These are phyloP conservation scores for Entophlyctis helioformis DNA, from an alignment of 192 early-diverging fungal species.

Conservation along the genomic window DNA sequence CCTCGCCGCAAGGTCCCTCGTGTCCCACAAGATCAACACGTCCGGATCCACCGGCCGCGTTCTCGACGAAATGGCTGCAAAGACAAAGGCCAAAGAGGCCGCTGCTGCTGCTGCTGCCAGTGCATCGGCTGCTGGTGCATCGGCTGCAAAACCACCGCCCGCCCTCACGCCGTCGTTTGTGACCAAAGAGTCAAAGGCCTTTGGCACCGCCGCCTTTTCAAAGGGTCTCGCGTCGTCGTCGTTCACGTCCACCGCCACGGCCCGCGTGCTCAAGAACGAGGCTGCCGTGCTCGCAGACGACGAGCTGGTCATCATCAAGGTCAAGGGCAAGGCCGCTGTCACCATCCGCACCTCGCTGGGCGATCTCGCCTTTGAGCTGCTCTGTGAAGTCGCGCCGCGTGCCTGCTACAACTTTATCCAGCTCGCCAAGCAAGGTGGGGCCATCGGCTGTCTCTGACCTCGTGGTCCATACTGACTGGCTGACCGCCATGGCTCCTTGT, in stretches of 20 bases:
- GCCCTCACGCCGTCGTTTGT: conserved; percentile 31
- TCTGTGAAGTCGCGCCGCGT: conserved; percentile 66
- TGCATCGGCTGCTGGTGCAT: background rate
- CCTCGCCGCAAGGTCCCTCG: conserved; percentile 31
- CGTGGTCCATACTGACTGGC: background rate
- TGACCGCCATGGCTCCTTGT: too few relatives aligned
- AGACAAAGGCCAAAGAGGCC: conserved; percentile 9
- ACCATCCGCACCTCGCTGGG: conserved; percentile 73
- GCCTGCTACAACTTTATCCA: conserved; percentile 90
- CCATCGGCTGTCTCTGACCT: background rate
- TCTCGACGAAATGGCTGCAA: conserved; percentile 32
- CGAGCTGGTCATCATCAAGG: conserved; percentile 78
- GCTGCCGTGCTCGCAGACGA: conserved; percentile 61
- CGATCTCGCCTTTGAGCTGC: conserved; percentile 68
- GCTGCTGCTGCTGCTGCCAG: conserved; percentile 11
- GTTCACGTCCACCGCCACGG: conserved; percentile 78
- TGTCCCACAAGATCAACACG: conserved; percentile 47
- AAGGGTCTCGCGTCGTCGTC: conserved; percentile 65
- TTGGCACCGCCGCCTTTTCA: conserved; percentile 76
- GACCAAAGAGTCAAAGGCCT: conserved; percentile 29
- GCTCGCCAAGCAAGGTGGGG: conserved; percentile 52
- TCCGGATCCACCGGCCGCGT: conserved; percentile 41
- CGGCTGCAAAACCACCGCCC: background rate
- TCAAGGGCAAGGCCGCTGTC: conserved; percentile 67
- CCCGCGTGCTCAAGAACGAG: conserved; percentile 58